A percentile compares a stretch with the other conserved stretches of the same genome.
Conservation (phyloP, 1,139 yeast genomes). For the Blastobotrys ciferrii region DNA sequence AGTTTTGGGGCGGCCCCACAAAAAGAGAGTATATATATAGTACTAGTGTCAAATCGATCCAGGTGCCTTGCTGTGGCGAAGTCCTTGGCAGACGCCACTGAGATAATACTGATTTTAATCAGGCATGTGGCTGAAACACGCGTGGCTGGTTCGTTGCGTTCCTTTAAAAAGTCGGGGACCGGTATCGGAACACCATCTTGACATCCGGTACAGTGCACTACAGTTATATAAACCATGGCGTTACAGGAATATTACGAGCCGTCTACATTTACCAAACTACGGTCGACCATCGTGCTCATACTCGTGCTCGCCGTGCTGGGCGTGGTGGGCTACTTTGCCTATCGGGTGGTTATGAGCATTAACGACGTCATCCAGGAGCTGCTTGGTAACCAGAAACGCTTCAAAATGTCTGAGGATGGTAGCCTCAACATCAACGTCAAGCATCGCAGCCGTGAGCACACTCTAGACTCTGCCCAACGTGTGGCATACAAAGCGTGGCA, state of each 20-base stretch:
- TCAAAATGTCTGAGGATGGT: constrained; percentile 15
- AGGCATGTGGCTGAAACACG: too few species aligned
- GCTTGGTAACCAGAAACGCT: constrained; percentile 14
- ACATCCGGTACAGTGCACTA: too few species aligned
- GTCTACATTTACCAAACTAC: constrained; percentile 1
- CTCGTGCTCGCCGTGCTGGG: constrained; percentile 16
- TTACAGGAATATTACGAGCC: background rate
- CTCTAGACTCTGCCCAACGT: constrained; percentile 22
- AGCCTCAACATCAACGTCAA: constrained; percentile 19
- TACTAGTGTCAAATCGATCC: too few species aligned
- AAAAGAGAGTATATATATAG: too few species aligned
- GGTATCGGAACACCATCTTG: too few species aligned
- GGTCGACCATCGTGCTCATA: constrained; percentile 13
- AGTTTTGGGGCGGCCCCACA: too few species aligned
- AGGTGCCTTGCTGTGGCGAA: too few species aligned
- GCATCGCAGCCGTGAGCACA: constrained; percentile 17
- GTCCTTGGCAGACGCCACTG: too few species aligned
- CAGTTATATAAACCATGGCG: too few species aligned
- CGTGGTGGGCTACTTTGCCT: constrained; percentile 15
- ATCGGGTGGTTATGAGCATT: constrained; percentile 14
- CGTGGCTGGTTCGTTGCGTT: too few species aligned
- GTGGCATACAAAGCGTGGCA: constrained; percentile 23
- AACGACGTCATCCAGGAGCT: constrained; percentile 15
- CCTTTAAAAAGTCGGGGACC: too few species aligned
- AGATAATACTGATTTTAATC: too few species aligned